Percentiles rank a stretch among this genome's conserved stretches.
Conservation (phyloP, 2,329 filamentous ascomycete genomes). For the Sclerotinia subarctica region DNA sequence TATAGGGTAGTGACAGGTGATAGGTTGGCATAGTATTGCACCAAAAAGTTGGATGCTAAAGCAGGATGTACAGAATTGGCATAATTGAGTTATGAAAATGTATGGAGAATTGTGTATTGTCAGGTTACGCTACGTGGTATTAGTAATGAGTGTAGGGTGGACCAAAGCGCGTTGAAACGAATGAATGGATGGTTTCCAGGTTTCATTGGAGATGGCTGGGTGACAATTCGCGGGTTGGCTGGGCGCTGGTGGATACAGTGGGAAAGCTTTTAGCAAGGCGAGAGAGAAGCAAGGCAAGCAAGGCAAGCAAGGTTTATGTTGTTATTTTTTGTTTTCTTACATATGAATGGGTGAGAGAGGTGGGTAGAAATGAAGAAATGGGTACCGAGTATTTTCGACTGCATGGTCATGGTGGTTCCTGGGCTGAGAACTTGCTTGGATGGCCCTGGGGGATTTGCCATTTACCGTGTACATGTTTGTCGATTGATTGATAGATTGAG, state of each 20-base stretch:
- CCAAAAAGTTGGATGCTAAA: not conserved
- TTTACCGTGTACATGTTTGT: not conserved
- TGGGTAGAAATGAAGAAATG: not conserved
- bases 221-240: not conserved
- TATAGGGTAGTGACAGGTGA: not conserved
- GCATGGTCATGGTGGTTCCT: not conserved
- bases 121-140: too few species aligned
- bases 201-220: not conserved
- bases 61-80: too few species aligned
- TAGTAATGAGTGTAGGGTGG: too few species aligned
- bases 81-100: not conserved
- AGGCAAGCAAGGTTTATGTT: not conserved
- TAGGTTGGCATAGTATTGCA: not conserved
- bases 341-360: not conserved
- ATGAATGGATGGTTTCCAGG: too few species aligned
- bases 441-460: not conserved
- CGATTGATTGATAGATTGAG: too few species aligned
- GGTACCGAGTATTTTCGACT: not conserved
- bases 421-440: constrained; percentile 8
- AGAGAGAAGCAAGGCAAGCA: not conserved
- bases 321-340: not conserved
- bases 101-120: not conserved
- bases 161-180: not conserved
- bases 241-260: not conserved
- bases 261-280: not conserved